Conservation (phyloP, 2,329 filamentous ascomycete species). For the Botrytis tulipae region DNA sequence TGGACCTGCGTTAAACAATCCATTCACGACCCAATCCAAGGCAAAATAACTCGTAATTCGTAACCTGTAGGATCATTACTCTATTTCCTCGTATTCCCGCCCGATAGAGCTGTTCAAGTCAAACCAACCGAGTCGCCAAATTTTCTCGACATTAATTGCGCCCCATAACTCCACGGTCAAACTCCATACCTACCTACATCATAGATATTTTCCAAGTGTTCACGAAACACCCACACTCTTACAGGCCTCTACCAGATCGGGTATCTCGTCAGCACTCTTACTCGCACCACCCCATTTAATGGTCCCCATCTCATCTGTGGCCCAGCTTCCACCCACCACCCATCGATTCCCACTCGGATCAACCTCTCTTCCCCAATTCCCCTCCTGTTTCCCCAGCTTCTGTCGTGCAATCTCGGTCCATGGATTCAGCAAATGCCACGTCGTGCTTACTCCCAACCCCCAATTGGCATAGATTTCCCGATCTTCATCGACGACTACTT, state of each 20-base stretch:
- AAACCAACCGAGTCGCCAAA: not conserved
- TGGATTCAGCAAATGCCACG: slow-evolving; percentile 63
- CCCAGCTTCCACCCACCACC: slow-evolving; percentile 61
- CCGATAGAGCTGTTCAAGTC: not conserved
- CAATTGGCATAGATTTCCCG: slow-evolving; percentile 63
- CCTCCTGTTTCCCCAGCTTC: slow-evolving; percentile 58
- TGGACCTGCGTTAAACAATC: not conserved
- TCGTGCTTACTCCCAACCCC: slow-evolving; percentile 62
- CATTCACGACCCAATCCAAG: not conserved
- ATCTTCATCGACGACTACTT: slow-evolving; percentile 59
- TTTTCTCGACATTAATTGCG: not conserved
- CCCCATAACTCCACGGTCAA: not conserved
- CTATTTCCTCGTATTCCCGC: not conserved
- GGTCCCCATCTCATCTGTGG: slow-evolving; percentile 41
- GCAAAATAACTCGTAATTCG: not conserved
- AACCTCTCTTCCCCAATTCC: slow-evolving; percentile 59
- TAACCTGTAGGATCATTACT: not conserved
- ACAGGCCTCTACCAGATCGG: slow-evolving; percentile 51
- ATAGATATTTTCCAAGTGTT: not conserved
- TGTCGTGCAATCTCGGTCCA: slow-evolving; percentile 55
- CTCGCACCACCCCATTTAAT: slow-evolving; percentile 54
- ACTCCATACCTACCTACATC: not conserved
- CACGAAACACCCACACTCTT: slow-evolving; percentile 26
- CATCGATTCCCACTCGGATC: slow-evolving; percentile 66
- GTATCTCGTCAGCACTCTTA: slow-evolving; percentile 51